A percentile compares a stretch with the other conserved stretches of the same genome.
Evolutionary conservation across 441 rosid species (phyloP).

Genomic region (Cnidoscolus chayamansa): DNA sequence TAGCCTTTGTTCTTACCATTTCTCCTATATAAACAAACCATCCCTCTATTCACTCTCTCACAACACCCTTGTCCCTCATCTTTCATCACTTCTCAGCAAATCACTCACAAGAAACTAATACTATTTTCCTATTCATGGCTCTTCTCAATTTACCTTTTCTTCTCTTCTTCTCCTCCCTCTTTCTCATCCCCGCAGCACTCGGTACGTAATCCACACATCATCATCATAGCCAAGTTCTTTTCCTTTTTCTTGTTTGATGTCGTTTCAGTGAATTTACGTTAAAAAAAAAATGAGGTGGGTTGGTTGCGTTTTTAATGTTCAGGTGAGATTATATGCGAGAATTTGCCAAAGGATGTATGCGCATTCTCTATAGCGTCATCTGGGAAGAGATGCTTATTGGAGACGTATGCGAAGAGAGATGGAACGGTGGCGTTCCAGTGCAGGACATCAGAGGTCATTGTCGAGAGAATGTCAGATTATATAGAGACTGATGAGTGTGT

Average conservation of each 20-base stretch:
- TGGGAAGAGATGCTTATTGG: slow-evolving; percentile 84
- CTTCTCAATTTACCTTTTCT: slow-evolving; percentile 42
- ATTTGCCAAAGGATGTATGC: slow-evolving; percentile 59
- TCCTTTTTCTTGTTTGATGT: background rate
- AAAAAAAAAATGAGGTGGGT: background rate
- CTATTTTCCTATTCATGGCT: slow-evolving; percentile 37
- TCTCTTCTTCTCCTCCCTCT: slow-evolving; percentile 54
- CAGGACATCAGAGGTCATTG: slow-evolving; percentile 79
- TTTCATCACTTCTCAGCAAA: slow-evolving; percentile 13
- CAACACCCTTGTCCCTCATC: background rate
- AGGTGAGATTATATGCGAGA: slow-evolving; percentile 72
- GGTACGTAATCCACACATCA: slow-evolving; percentile 34
- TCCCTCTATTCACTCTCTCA: slow-evolving; percentile 7
- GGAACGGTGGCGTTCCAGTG: slow-evolving; percentile 59
- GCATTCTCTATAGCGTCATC: slow-evolving; percentile 68
- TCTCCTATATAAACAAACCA: background rate
- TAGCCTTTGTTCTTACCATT: background rate
- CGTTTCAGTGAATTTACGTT: too few relatives aligned
- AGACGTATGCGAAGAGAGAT: slow-evolving; percentile 37
- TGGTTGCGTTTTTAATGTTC: background rate
- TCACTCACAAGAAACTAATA: background rate
- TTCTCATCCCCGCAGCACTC: slow-evolving; percentile 59
- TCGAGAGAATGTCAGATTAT: slow-evolving; percentile 62
- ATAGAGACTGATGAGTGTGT: slow-evolving; percentile 83
- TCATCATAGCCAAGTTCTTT: background rate